phyloP scores from a whole-genome alignment of 768 basidiomycete genomes.

The Boletus pseudopeckii region DNA sequence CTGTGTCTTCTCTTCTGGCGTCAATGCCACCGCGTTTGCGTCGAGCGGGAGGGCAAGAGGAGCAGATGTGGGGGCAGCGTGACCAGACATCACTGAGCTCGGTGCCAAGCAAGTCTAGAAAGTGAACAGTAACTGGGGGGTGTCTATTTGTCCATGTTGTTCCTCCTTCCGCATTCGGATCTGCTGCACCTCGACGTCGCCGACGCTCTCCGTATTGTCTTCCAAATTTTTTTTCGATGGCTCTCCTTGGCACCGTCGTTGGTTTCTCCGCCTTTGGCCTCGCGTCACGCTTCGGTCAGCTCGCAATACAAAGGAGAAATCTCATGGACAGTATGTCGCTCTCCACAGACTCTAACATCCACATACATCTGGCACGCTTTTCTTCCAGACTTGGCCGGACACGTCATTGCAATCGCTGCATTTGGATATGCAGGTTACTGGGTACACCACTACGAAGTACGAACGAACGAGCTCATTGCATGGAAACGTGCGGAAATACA shows the following conservation, averaged over 20 bases:
- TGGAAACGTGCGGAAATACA: slow-evolving; percentile 63
- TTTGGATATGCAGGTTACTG: slow-evolving; percentile 78
- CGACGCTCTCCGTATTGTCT: slow-evolving; percentile 10
- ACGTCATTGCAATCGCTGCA: slow-evolving; percentile 61
- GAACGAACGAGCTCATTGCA: slow-evolving; percentile 58
- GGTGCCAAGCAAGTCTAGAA: background rate
- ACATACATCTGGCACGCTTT: background rate
- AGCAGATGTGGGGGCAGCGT: slow-evolving; percentile 1
- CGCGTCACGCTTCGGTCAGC: slow-evolving; percentile 78
- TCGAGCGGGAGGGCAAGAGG: slow-evolving; percentile 14
- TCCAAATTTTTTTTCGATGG: slow-evolving; percentile 38
- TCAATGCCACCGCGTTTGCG: slow-evolving; percentile 14
- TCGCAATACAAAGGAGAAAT: slow-evolving; percentile 78
- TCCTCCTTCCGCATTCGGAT: slow-evolving; percentile 12
- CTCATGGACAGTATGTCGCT: slow-evolving; percentile 71
- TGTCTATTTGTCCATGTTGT: slow-evolving; percentile 26
- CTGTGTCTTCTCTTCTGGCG: slow-evolving; percentile 24
- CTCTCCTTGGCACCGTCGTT: slow-evolving; percentile 64
- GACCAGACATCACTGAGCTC: slow-evolving; percentile 17
- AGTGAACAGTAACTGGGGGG: too few species aligned
- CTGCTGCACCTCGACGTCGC: background rate
- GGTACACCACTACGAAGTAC: slow-evolving; percentile 63
- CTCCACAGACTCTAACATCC: background rate
- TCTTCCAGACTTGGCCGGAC: slow-evolving; percentile 64
- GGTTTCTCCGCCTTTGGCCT: slow-evolving; percentile 84